Percentiles rank a stretch among this genome's conserved stretches.
Conservation (phyloP, 2,329 filamentous ascomycete species). For the Colletotrichum gigasporum region DNA sequence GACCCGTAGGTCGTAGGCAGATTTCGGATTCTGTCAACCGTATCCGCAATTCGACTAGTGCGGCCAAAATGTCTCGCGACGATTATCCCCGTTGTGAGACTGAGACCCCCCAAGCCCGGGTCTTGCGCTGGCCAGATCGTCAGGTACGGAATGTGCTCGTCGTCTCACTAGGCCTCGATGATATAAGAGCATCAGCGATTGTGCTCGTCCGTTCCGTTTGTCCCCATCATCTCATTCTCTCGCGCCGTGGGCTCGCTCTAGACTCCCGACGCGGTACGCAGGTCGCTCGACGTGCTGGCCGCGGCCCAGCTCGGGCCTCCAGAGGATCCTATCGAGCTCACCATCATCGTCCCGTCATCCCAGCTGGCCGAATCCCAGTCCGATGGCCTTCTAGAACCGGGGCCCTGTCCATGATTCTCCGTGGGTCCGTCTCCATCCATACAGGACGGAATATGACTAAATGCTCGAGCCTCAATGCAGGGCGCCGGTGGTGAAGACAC, state of each 20-base stretch:
- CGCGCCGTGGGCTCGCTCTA: background rate
- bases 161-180: slow-evolving; percentile 23
- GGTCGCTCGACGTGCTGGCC: background rate
- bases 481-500: slow-evolving; percentile 14
- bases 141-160: slow-evolving; percentile 30
- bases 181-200: slow-evolving; percentile 21
- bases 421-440: background rate
- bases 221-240: slow-evolving; percentile 4
- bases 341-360: slow-evolving; percentile 11
- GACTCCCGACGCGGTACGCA: background rate
- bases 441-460: background rate
- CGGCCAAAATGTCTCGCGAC: slow-evolving; percentile 20
- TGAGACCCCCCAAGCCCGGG: slow-evolving; percentile 17
- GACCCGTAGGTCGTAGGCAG: no score
- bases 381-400: slow-evolving; percentile 18
- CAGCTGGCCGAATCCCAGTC: slow-evolving; percentile 6
- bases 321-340: background rate
- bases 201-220: slow-evolving; percentile 9
- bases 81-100: slow-evolving; percentile 22
- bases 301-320: slow-evolving; percentile 1
- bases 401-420: slow-evolving; percentile 5
- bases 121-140: slow-evolving; percentile 27
- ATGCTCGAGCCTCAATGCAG: slow-evolving; percentile 27
- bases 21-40: background rate
- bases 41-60: background rate